Evolutionary conservation across 352 stramenopile genomes (phyloP).

Genomic region (Globisporangium okanoganense): DNA sequence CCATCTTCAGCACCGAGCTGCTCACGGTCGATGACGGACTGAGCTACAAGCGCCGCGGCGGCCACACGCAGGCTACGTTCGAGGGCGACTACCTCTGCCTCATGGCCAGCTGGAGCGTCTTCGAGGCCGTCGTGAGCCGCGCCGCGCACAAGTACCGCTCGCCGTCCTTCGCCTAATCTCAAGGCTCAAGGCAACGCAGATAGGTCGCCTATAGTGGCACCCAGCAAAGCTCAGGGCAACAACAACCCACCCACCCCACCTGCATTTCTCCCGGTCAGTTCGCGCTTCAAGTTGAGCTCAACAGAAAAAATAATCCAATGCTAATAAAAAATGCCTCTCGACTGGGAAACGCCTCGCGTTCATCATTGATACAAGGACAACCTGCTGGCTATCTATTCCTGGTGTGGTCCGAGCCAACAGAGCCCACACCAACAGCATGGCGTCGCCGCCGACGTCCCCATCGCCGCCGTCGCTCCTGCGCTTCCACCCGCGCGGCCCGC

Average conservation of each 20-base stretch:
- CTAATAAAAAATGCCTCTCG: constrained; percentile 5
- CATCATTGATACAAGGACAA: too few species aligned
- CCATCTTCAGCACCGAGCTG: constrained; percentile 72
- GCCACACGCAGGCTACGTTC: constrained; percentile 82
- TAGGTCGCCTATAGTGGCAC: background rate
- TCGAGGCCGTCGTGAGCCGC: constrained; percentile 40
- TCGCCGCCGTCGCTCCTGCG: background rate
- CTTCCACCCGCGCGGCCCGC: constrained; percentile 8
- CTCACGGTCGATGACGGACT: constrained; percentile 72
- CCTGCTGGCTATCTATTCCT: too few species aligned
- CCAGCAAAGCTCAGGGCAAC: background rate
- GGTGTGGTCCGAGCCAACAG: too few species aligned
- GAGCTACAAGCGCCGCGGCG: constrained; percentile 77
- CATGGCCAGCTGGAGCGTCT: constrained; percentile 75
- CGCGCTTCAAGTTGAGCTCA: background rate
- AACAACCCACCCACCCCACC: too few species aligned
- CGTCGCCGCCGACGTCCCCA: background rate
- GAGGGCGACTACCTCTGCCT: constrained; percentile 83
- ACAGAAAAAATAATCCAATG: background rate
- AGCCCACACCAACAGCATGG: too few species aligned
- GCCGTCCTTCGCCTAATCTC: constrained; percentile 78
- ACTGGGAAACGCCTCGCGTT: too few species aligned
- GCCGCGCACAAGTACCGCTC: constrained; percentile 65
- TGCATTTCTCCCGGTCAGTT: too few species aligned
- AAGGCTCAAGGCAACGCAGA: background rate